Conservation (phyloP, 2,329 filamentous ascomycete species). For the Periconia sp. region DNA sequence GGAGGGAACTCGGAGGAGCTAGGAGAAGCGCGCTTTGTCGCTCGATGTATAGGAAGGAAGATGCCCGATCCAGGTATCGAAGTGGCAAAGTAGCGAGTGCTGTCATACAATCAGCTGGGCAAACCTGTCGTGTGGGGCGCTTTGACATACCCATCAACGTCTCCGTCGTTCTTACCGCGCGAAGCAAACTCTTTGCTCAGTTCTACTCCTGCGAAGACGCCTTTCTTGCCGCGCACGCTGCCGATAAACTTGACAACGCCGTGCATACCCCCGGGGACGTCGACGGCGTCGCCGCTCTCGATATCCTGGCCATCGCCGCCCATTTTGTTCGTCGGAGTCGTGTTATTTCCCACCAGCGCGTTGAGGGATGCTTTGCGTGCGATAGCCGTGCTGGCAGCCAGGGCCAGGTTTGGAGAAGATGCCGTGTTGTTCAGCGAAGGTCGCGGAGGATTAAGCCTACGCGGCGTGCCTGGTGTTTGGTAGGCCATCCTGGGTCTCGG, state of each 20-base stretch:
- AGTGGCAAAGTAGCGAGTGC: constrained; percentile 79
- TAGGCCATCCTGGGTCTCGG: constrained; percentile 43
- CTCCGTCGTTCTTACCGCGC: constrained; percentile 92
- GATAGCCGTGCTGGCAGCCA: constrained; percentile 54
- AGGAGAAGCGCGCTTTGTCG: constrained; percentile 69
- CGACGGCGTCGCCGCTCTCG: constrained; percentile 80
- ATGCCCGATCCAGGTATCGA: constrained; percentile 82
- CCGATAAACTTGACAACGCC: constrained; percentile 91
- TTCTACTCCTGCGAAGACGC: constrained; percentile 91
- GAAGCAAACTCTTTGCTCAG: constrained; percentile 78
- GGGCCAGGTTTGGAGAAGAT: constrained; percentile 51
- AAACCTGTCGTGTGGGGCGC: neutral
- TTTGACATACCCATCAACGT: constrained; percentile 82
- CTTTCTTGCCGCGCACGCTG: constrained; percentile 84
- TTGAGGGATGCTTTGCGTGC: constrained; percentile 75
- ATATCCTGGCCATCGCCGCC: constrained; percentile 59
- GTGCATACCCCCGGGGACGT: constrained; percentile 91
- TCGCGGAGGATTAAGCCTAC: constrained; percentile 44
- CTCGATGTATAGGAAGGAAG: constrained; percentile 87
- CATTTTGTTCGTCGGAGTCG: constrained; percentile 50
- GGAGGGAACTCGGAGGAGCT: constrained; percentile 58
- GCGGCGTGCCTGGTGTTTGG: constrained; percentile 53
- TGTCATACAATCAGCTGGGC: constrained; percentile 28
- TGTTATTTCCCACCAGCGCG: constrained; percentile 64
- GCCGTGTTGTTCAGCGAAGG: constrained; percentile 50